Conservation (phyloP, 108 stramenopile genomes). For the Fragilaria crotonensis region DNA sequence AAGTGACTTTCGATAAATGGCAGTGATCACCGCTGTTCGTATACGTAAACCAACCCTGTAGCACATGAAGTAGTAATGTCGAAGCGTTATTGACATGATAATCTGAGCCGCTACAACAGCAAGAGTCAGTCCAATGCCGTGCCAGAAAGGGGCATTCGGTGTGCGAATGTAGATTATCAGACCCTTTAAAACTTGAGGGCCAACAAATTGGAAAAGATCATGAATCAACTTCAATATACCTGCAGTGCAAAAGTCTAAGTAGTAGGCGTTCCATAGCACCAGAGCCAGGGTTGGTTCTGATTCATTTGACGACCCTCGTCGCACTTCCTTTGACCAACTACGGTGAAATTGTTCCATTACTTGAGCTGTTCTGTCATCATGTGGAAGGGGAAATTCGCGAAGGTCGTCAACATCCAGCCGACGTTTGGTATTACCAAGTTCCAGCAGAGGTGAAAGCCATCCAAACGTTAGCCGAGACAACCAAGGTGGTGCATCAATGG, state of each 20-base stretch:
- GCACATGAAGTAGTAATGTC: conserved; percentile 82
- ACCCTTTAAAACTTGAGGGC: conserved; percentile 57
- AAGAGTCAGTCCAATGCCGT: conserved; percentile 38
- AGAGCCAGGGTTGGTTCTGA: conserved; percentile 24
- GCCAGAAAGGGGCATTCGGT: conserved; percentile 21
- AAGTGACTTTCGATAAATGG: conserved; percentile 75
- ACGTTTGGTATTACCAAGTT: conserved; percentile 33
- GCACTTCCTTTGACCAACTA: conserved; percentile 44
- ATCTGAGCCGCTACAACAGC: conserved; percentile 47
- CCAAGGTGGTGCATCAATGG: background rate
- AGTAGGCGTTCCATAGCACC: conserved; percentile 40
- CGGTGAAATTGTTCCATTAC: conserved; percentile 24
- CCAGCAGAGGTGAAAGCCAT: conserved; percentile 55
- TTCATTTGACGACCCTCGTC: conserved; percentile 3
- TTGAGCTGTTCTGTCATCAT: conserved; percentile 30
- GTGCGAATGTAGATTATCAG: conserved; percentile 49
- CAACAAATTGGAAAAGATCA: conserved; percentile 70
- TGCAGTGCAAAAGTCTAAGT: conserved; percentile 42
- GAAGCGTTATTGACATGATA: conserved; percentile 49
- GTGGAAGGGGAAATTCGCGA: conserved; percentile 32
- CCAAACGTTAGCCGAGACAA: conserved; percentile 17
- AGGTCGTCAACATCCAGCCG: conserved; percentile 46
- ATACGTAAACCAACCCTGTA: conserved; percentile 67
- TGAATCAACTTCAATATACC: conserved; percentile 61
- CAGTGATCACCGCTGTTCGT: conserved; percentile 57